These are phyloP conservation scores for Clarireedia homoeocarpa DNA, from an alignment of 2,329 filamentous ascomycete species.

Conservation along the genomic window DNA sequence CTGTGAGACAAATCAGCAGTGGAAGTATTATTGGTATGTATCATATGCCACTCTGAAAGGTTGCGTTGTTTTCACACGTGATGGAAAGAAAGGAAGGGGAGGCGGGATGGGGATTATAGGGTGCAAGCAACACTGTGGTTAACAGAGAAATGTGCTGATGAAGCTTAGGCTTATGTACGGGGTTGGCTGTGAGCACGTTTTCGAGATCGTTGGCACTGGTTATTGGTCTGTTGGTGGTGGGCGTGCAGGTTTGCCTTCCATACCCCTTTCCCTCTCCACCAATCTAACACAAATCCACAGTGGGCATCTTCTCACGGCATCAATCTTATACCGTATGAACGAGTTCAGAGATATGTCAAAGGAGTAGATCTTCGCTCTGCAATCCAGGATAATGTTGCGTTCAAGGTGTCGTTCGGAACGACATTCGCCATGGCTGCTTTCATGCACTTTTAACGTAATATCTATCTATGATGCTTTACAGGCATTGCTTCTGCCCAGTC, in stretches of 20 bases:
- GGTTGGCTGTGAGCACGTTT: constrained; percentile 58
- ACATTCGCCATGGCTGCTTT: constrained; percentile 67
- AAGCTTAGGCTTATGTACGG: constrained; percentile 20
- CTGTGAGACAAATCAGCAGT: constrained; percentile 28
- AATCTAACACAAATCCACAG: constrained; percentile 25
- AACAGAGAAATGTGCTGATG: background rate
- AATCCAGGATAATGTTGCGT: constrained; percentile 31
- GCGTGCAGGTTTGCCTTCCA: constrained; percentile 27
- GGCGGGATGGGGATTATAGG: too few species aligned
- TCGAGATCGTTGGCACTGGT: constrained; percentile 62
- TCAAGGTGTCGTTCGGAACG: constrained; percentile 52
- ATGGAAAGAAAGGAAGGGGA: too few species aligned
- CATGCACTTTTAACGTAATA: constrained; percentile 39
- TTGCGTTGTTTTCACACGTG: background rate
- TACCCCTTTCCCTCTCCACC: background rate
- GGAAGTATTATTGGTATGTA: constrained; percentile 27
- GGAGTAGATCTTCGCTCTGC: constrained; percentile 38
- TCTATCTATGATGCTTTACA: background rate
- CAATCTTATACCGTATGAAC: constrained; percentile 32
- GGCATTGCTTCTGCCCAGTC: too few species aligned
- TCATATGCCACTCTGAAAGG: background rate
- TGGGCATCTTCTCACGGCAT: constrained; percentile 44
- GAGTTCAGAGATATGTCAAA: constrained; percentile 42
- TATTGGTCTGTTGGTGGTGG: constrained; percentile 55
- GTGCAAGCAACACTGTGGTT: background rate